Evolutionary conservation across 768 basidiomycete genomes (phyloP), one percentile per base, ranked within the genome.

Genomic region (Boletus rubescentipes): DNA sequence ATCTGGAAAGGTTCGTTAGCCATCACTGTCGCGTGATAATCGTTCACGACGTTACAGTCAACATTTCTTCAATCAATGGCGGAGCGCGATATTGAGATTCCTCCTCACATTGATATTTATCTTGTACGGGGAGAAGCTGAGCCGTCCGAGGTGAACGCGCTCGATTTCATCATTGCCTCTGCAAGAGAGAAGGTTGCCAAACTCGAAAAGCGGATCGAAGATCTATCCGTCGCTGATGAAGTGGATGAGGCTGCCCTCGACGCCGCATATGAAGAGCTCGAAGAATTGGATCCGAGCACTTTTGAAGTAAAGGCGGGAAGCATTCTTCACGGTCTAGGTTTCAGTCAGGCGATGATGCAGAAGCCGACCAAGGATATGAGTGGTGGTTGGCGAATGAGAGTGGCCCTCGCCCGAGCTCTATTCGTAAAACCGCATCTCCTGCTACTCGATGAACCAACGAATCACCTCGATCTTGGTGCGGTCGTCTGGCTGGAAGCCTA

Each of bases 401-500:
- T 99, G 50, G 90, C 96, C 14, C 87, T 99, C 36, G 96, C 96
- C 32, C 82, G 96, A 44, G 96, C 96, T 1, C 80, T 99, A 37
- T 98, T 98, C 73, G 76, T 99, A 72, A 98, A 95, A 73, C 96
- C 96, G 6, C 97, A 99, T 77, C 74, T 99, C 23, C 80, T 98
- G 32, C 77, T 99, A 32, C 85, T 99, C 61, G 97, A 98, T 69
- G 93, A 96, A 73, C 87, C 87, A 20, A 91, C 91, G 31, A 93
- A 92, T 69, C 94, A 96, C 72, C 79, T 97, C 71, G 96, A 98
- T 79, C 79, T 98, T 53, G 96, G 94, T 54, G 96, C 96, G 39
- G 96, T 98, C 58, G 97, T 98, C 53, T 99, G 96, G 96, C 79
- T 99, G 37, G 96, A 99, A 71, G 96, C 96, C 11, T 99, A 99